Percentiles rank a stretch among this genome's conserved stretches.
These are phyloP conservation scores for Sugiyamaella xylanicola DNA, from an alignment of 1,139 yeast species.

Conservation along the genomic window DNA sequence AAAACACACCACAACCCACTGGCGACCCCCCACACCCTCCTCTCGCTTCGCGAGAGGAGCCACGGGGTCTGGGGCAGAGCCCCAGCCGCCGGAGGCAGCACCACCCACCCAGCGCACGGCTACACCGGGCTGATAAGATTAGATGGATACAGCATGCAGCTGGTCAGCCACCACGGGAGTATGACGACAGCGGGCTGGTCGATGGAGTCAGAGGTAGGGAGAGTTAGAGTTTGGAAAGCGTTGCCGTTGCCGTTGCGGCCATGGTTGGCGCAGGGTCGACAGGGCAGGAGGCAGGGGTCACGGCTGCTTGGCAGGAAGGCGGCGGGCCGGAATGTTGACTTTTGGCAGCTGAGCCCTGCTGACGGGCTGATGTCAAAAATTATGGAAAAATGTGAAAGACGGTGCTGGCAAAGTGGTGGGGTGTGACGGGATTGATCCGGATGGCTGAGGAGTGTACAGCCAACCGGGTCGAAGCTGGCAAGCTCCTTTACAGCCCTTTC, in stretches of 20 bases:
- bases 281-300: not conserved
- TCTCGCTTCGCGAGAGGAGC: not conserved
- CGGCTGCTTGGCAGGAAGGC: not conserved
- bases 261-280: too few species aligned
- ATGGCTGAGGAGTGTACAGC: not conserved
- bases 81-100: conserved; percentile 1
- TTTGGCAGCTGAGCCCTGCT: too few species aligned
- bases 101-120: not conserved
- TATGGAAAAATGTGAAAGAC: too few species aligned
- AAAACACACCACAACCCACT: not conserved
- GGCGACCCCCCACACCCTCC: not conserved
- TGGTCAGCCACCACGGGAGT: not conserved
- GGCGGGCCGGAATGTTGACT: not conserved
- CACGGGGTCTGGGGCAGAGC: conserved; percentile 1
- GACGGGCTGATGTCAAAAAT: too few species aligned
- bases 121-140: not conserved
- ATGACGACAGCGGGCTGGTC: not conserved
- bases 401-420: too few species aligned
- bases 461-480: not conserved
- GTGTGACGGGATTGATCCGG: not conserved
- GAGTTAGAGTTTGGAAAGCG: not conserved
- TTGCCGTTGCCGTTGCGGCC: not conserved
- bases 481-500: not conserved
- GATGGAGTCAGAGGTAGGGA: not conserved
- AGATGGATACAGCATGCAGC: not conserved